Base-by-base conservation (phyloP, 140 eudicot genomes). In the Stevia rebaudiana region DNA sequence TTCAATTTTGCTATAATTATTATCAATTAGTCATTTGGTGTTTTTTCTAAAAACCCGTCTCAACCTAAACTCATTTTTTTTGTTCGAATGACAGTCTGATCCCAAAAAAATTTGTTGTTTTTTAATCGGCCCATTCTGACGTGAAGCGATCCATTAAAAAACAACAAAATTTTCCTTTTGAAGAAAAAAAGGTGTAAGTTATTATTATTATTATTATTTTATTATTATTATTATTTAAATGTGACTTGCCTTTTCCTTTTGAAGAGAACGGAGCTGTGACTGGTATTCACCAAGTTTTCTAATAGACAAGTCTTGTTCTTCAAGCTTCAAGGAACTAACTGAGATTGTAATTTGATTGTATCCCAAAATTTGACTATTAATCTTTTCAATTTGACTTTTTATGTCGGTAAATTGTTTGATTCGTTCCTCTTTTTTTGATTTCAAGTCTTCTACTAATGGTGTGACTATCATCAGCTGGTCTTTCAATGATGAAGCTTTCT, bases 261-360 rank as follows among this genome's bases (percentile, higher is more conserved):
- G 94, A 28, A 84, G 84, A 41, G 87, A 74, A 21, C 63, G 81
- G 17, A 90, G 86, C 61, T 76, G 76, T 6, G 80, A 61, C 52
- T 90, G 83, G 71, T 78, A 78, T 71, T 90, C 95, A 5, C 65
- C 67, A 30, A 86, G 90, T 68, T 85, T 85, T 72, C 97, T 82
- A 8, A 74, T 43, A 18, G 97, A 90, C 62, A 90, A 72, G 72
- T 86, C 95, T 46, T 84, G 82, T 44, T 90, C 95, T 46, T 79
- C 97, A 56, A 78, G 42, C 57, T 68, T 76, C 62, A 81, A 51
- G 61, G 81, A 40, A 74, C 63, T 59, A 36, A 66, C 33, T 6
- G 75, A 50, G 71, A 70, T 58, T 21, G 70, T 33, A 58, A 47
- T 46, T 66, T 75, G 79, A 63, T 76, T 67, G 62, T 70, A 81